These are phyloP conservation scores for Alternaria sp. DNA, from an alignment of 2,329 filamentous ascomycete genomes.

Conservation along the genomic window DNA sequence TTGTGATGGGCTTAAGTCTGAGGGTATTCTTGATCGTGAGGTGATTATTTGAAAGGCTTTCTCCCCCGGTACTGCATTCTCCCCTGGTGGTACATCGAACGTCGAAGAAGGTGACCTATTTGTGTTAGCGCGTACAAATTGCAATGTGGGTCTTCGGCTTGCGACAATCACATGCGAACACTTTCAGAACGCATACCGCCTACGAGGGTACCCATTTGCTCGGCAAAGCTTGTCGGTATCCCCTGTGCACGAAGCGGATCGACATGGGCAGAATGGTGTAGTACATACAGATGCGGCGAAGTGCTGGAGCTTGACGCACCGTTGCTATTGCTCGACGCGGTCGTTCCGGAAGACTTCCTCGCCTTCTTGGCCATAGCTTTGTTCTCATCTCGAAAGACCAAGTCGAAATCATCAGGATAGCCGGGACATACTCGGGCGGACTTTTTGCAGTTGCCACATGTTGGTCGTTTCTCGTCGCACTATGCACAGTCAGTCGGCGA, in stretches of 20 bases:
- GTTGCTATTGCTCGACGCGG: constrained; percentile 20
- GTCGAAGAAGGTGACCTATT: constrained; percentile 29
- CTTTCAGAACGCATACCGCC: neutral
- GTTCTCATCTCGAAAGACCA: constrained; percentile 76
- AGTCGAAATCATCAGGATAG: constrained; percentile 69
- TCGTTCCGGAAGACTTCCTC: constrained; percentile 50
- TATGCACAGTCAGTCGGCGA: constrained; percentile 18
- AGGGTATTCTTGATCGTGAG: constrained; percentile 19
- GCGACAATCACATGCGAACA: neutral
- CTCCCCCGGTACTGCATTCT: constrained; percentile 5
- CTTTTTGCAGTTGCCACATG: constrained; percentile 46
- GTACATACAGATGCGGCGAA: constrained; percentile 40
- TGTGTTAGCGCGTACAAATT: constrained; percentile 15
- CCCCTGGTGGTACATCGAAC: constrained; percentile 21
- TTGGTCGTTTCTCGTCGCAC: constrained; percentile 46
- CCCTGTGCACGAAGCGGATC: neutral
- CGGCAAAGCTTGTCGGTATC: neutral
- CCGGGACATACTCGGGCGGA: constrained; percentile 40
- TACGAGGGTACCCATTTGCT: neutral
- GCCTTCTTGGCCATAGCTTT: constrained; percentile 69
- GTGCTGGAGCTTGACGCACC: constrained; percentile 32
- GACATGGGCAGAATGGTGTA: neutral
- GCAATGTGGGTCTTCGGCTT: neutral
- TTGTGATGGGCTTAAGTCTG: constrained; percentile 15
- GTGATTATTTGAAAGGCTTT: constrained; percentile 10